Conservation (phyloP, 768 basidiomycete species). For the Mycena amicta region DNA sequence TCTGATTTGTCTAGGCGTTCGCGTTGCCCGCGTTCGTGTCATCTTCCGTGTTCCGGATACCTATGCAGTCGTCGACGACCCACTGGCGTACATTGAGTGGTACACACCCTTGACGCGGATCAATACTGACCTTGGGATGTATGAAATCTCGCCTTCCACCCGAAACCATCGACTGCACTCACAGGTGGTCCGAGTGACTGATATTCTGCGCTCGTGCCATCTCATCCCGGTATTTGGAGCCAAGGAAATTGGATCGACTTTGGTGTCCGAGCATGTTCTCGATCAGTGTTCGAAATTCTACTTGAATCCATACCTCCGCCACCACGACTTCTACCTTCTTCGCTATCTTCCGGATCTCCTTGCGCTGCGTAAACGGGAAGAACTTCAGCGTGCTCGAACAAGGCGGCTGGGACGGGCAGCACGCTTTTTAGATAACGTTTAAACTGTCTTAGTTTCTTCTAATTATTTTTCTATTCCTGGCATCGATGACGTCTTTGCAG, state of each 20-base stretch:
- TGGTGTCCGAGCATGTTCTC: constrained; percentile 23
- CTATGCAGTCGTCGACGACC: constrained; percentile 13
- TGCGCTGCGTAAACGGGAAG: background rate
- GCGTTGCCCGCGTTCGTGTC: constrained; percentile 28
- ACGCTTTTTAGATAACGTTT: background rate
- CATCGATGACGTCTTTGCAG: no score
- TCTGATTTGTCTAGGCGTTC: no score
- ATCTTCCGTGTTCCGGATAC: constrained; percentile 28
- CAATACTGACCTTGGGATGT: constrained; percentile 20
- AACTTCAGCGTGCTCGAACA: background rate
- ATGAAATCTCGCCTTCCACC: constrained; percentile 19
- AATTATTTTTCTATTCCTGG: no score
- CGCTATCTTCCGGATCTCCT: constrained; percentile 17
- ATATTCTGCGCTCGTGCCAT: constrained; percentile 33
- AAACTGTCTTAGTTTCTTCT: no score
- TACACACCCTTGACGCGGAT: constrained; percentile 25
- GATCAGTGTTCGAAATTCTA: constrained; percentile 27
- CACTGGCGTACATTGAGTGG: constrained; percentile 31
- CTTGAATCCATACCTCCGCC: constrained; percentile 34
- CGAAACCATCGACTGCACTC: constrained; percentile 14
- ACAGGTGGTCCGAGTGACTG: constrained; percentile 26
- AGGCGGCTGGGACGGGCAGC: background rate
- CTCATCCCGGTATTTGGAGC: constrained; percentile 27
- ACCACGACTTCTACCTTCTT: constrained; percentile 31
- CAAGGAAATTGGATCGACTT: constrained; percentile 21